Conservation (phyloP, 805 yeast genomes). For the Suhomyces tanzawaensis region DNA sequence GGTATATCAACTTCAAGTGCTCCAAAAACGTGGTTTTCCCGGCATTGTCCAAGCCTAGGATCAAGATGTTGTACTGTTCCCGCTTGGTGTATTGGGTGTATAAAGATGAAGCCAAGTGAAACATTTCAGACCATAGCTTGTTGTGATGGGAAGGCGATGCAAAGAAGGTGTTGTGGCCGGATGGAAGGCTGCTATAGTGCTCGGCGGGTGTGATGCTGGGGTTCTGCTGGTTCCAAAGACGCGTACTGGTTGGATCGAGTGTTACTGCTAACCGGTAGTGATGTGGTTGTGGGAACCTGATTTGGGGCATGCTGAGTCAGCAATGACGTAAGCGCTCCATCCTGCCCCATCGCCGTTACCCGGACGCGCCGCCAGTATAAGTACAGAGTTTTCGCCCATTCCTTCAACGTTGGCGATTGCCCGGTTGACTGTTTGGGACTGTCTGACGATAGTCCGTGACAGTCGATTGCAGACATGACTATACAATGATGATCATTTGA, state of each 20-base stretch:
- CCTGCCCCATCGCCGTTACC: slow-evolving; percentile 5
- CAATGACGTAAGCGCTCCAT: no score
- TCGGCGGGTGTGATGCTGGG: no score
- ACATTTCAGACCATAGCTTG: slow-evolving; percentile 23
- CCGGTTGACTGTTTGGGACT: background rate
- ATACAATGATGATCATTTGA: slow-evolving; percentile 15
- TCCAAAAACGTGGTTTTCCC: slow-evolving; percentile 71
- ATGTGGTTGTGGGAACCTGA: no score
- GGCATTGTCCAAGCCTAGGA: slow-evolving; percentile 91
- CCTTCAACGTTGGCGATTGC: background rate
- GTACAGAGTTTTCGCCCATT: background rate
- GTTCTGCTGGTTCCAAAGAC: no score
- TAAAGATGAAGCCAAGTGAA: slow-evolving; percentile 43
- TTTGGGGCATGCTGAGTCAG: no score
- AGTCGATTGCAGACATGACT: slow-evolving; percentile 1
- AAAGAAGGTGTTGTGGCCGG: no score
- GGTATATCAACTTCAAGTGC: slow-evolving; percentile 38
- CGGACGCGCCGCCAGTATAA: slow-evolving; percentile 5
- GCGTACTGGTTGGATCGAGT: no score
- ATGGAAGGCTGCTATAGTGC: no score
- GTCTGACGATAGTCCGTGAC: slow-evolving; percentile 3
- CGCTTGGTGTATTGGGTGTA: slow-evolving; percentile 45
- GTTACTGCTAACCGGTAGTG: no score
- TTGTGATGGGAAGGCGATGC: background rate
- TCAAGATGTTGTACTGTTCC: slow-evolving; percentile 52